phyloP scores from a whole-genome alignment of 495 filamentous ascomycete genomes.

The Xylaria cubensis region DNA sequence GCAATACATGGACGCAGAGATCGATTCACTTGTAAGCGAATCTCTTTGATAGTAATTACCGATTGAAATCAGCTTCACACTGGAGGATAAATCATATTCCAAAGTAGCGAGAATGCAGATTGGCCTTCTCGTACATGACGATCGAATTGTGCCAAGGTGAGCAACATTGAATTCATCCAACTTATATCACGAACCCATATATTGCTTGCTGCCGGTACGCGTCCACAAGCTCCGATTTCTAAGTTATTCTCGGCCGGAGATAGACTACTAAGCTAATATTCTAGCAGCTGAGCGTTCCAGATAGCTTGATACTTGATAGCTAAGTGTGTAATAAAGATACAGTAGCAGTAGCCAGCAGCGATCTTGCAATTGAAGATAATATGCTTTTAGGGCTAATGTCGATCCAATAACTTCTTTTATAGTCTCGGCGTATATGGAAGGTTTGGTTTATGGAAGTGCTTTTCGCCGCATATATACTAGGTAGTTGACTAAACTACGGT shows the following conservation, averaged over 20 bases:
- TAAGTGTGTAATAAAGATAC: background rate
- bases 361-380: background rate
- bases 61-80: background rate
- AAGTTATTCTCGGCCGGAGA: background rate
- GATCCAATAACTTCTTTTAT: background rate
- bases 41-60: background rate
- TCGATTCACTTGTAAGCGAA: background rate
- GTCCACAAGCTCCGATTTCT: background rate
- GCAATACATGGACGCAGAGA: background rate
- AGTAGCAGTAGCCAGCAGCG: background rate
- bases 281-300: background rate
- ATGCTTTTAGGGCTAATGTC: background rate
- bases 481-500: background rate
- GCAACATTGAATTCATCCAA: background rate
- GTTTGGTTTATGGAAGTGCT: conserved; percentile 3
- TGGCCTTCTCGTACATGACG: background rate
- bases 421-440: background rate
- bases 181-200: background rate
- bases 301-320: background rate
- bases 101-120: background rate
- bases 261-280: background rate
- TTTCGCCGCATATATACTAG: background rate
- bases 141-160: background rate
- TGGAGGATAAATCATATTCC: conserved; percentile 13
- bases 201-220: background rate